Evolutionary conservation across 2,329 filamentous ascomycete genomes (phyloP), one percentile per base, ranked within the genome.

Genomic region (Colletotrichum sublineola): DNA sequence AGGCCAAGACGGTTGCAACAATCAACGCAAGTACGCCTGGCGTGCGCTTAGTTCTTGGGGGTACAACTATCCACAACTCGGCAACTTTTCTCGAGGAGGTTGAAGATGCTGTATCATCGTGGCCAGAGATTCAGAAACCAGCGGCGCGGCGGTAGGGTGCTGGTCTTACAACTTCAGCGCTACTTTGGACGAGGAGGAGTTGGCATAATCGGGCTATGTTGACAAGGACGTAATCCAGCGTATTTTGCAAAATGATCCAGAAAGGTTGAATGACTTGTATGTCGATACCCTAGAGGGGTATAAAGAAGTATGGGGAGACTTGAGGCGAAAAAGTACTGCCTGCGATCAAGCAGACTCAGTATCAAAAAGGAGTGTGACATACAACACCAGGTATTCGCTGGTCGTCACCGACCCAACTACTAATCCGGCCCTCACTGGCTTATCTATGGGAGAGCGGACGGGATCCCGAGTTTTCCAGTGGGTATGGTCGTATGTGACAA

Each of bases 1-100:
- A 99, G 82, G 95, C 96, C 7, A 98, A 97, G 84, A 95, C 94
- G 87, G 91, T 98, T 50, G 94, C 96, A n/a, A 91, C 95, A 76
- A 91, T 99, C 71, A 99, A 99, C 83, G 95, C 95, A 24, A 94
- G 92, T 69, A 93, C 93, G 14, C 95, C 95, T 0, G 96, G 96
- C 0, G 88, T 98, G 12, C 89, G 96, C 67, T 92, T 99, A 5
- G 95, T 98, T 14, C 84, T 99, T 7, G 95, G 95, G 12, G 95
- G 95, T 4, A 98, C 96, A 0, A 91, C 89, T 8, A 88, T 99
- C 75, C 94, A 97, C 78, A 99, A 98, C 78, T 95, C 94, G 74
- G 88, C 89, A 14, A 94, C 91, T 0, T 99, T 98, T 80, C 82
- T 98, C 75, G 94, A 97, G 77, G 95, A 98, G 82, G 93, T 98